These are phyloP conservation scores for Fusarium citri DNA, from an alignment of 2,329 filamentous ascomycete genomes.

Conservation along the genomic window DNA sequence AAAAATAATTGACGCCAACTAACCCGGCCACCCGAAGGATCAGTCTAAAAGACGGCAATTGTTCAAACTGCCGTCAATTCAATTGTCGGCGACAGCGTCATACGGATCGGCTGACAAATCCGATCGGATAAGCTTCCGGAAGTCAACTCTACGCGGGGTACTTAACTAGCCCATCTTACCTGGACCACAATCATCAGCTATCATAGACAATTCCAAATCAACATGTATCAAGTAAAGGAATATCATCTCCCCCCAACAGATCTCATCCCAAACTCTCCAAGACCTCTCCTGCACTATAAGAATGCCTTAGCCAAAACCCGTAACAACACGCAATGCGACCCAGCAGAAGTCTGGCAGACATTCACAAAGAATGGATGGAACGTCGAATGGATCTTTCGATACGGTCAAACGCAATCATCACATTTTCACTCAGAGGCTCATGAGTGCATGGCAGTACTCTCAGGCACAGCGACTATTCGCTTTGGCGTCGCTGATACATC, in stretches of 20 bases:
- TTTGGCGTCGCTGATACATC: conserved; percentile 65
- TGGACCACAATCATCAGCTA: not conserved
- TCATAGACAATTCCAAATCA: fast-evolving
- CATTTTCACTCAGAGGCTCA: conserved; percentile 69
- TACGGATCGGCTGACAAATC: not conserved
- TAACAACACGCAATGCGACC: conserved; percentile 40
- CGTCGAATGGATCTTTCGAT: conserved; percentile 67
- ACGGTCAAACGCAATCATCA: conserved; percentile 64
- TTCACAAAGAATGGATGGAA: conserved; percentile 64
- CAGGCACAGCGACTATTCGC: conserved; percentile 63
- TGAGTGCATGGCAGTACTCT: conserved; percentile 68
- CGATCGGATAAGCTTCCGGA: not conserved
- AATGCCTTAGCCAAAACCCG: conserved; percentile 14
- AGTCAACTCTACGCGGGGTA: not conserved
- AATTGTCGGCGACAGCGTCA: not conserved
- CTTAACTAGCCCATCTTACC: not conserved
- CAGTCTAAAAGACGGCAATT: not conserved
- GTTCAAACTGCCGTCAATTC: not conserved
- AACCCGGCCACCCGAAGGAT: not conserved
- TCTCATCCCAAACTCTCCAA: conserved; percentile 63
- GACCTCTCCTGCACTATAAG: conserved; percentile 65
- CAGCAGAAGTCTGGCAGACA: conserved; percentile 53
- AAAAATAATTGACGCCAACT: too few species aligned
- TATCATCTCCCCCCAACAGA: conserved; percentile 57
- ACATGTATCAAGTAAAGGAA: conserved; percentile 46